Conservation (phyloP, 2,329 filamentous ascomycete genomes). For the Penicillium sp. region DNA sequence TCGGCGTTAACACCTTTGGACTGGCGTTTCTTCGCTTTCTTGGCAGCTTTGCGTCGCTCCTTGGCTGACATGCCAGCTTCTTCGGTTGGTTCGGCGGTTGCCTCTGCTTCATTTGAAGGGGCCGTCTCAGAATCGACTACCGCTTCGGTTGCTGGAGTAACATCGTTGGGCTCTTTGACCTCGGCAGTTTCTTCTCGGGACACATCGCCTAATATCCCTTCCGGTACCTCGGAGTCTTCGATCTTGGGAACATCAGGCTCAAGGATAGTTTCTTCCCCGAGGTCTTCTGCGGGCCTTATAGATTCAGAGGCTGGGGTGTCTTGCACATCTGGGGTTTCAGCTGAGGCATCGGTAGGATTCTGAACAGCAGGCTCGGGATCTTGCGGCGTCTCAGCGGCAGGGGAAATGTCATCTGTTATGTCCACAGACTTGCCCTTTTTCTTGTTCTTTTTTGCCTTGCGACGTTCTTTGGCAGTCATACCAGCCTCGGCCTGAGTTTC, state of each 20-base stretch:
- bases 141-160: background rate
- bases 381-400: slow-evolving; percentile 3
- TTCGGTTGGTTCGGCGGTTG: slow-evolving; percentile 5
- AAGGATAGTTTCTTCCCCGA: background rate
- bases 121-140: slow-evolving; percentile 3
- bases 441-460: slow-evolving; percentile 26
- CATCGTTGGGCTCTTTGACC: slow-evolving; percentile 9
- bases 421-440: slow-evolving; percentile 26
- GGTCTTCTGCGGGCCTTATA: background rate
- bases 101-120: slow-evolving; percentile 4
- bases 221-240: slow-evolving; percentile 15
- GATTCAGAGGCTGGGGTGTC: background rate
- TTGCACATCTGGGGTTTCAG: background rate
- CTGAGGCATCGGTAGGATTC: background rate
- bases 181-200: slow-evolving; percentile 19
- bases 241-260: slow-evolving; percentile 8
- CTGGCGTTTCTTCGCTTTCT: slow-evolving; percentile 46
- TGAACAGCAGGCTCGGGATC: slow-evolving; percentile 7
- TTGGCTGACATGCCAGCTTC: slow-evolving; percentile 36
- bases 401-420: slow-evolving; percentile 9
- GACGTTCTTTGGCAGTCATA: slow-evolving; percentile 22
- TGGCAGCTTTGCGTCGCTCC: slow-evolving; percentile 50
- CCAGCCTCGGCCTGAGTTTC: slow-evolving; percentile 9
- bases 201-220: background rate
- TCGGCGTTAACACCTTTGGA: slow-evolving; percentile 31